phyloP scores from a whole-genome alignment of 2,329 filamentous ascomycete species.

The Xylaria sp. region DNA sequence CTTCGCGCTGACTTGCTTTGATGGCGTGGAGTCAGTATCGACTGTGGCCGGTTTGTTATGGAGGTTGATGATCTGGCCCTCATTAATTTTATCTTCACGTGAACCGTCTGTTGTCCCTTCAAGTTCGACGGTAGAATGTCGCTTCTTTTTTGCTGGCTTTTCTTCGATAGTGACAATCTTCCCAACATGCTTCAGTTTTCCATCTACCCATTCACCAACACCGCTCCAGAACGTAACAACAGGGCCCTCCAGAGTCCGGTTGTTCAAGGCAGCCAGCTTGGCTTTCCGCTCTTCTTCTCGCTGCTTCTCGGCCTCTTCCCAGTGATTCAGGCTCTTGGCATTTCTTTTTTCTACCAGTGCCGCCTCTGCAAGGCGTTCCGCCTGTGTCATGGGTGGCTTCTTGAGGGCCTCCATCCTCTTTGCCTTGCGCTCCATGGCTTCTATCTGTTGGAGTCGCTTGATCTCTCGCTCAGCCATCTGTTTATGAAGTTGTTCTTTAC shows the following conservation, averaged over 20 bases:
- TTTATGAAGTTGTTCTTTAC: constrained; percentile 71
- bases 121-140: constrained; percentile 51
- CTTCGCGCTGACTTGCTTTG: constrained; percentile 26
- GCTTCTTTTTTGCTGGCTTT: constrained; percentile 64
- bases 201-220: constrained; percentile 82
- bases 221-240: constrained; percentile 95
- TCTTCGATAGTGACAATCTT: constrained; percentile 72
- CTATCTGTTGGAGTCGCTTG: constrained; percentile 76
- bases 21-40: constrained; percentile 18
- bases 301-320: constrained; percentile 92
- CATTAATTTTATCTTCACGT: constrained; percentile 44
- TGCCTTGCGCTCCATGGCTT: constrained; percentile 73
- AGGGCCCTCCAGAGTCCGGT: constrained; percentile 85
- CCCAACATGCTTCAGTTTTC: constrained; percentile 77
- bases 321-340: constrained; percentile 88
- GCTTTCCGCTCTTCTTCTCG: constrained; percentile 84
- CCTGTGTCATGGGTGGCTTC: constrained; percentile 86
- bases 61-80: constrained; percentile 30
- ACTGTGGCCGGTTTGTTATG: constrained; percentile 32
- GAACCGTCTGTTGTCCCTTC: constrained; percentile 38
- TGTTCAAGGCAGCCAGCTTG: constrained; percentile 87
- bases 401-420: constrained; percentile 79
- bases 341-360: constrained; percentile 86
- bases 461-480: constrained; percentile 80
- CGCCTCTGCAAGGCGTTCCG: constrained; percentile 83